A percentile compares a stretch with the other conserved stretches of the same genome.
phyloP scores from a whole-genome alignment of 1,139 yeast genomes.

The Eremothecium sinecaudum region DNA sequence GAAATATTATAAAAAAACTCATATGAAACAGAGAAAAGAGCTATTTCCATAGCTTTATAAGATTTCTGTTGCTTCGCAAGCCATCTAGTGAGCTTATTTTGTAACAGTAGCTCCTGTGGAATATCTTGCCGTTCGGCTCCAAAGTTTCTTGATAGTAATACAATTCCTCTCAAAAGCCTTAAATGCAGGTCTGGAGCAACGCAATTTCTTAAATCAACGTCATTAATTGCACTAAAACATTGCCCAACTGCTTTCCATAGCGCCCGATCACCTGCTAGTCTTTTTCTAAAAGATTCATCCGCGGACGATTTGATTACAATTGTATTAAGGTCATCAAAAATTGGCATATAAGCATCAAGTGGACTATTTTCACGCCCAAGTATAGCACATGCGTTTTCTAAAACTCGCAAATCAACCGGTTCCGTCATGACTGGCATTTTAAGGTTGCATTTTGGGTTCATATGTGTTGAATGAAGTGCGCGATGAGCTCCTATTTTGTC shows the following conservation, averaged over 20 bases:
- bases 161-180: slow-evolving; percentile 27
- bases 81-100: slow-evolving; percentile 9
- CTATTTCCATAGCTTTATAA: slow-evolving; percentile 17
- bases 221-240: slow-evolving; percentile 11
- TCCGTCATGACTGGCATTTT: too few relatives aligned
- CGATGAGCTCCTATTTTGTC: too few relatives aligned
- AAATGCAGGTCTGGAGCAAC: slow-evolving; percentile 7
- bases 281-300: slow-evolving; percentile 20
- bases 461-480: too few relatives aligned
- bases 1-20: slow-evolving; percentile 24
- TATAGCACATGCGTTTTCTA: too few relatives aligned
- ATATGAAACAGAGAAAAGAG: slow-evolving; percentile 15
- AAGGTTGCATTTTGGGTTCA: too few relatives aligned
- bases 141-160: slow-evolving; percentile 33
- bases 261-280: slow-evolving; percentile 14
- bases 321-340: slow-evolving; percentile 18
- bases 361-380: too few relatives aligned
- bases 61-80: slow-evolving; percentile 14
- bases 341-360: too few relatives aligned
- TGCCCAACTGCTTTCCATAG: slow-evolving; percentile 15
- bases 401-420: too few relatives aligned
- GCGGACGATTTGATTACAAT: slow-evolving; percentile 21
- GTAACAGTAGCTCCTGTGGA: slow-evolving; percentile 20
- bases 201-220: slow-evolving; percentile 9
- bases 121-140: slow-evolving; percentile 26